Conservation (phyloP, 345 rosid genomes). For the Firmiana major region DNA sequence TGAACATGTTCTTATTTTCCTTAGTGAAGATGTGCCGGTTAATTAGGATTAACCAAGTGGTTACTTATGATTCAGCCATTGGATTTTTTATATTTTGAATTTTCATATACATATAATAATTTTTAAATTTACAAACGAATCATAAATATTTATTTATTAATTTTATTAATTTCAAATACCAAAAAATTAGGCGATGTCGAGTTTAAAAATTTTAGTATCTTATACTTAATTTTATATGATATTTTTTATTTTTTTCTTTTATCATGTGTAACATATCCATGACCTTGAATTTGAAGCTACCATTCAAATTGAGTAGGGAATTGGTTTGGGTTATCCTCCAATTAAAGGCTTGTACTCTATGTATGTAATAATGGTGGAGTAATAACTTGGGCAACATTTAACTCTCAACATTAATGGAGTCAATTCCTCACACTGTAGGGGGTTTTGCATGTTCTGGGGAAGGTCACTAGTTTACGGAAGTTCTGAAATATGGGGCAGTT, state of each 20-base stretch:
- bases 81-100: no score
- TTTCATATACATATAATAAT: no score
- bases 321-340: background rate
- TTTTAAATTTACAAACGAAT: no score
- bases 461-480: background rate
- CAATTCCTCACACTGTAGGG: background rate
- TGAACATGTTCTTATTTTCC: background rate
- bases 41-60: background rate
- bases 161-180: no score
- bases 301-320: background rate
- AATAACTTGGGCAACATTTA: background rate
- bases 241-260: background rate
- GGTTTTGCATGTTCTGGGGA: background rate
- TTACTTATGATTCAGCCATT: background rate
- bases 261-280: background rate
- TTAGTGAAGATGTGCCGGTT: background rate
- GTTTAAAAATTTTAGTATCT: no score
- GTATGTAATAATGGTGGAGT: background rate
- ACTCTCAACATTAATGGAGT: background rate
- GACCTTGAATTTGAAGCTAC: background rate
- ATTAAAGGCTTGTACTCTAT: background rate
- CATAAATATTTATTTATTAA: no score
- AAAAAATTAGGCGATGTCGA: no score
- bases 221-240: no score
- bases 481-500: background rate